A percentile compares a stretch with the other conserved stretches of the same genome.
phyloP scores from a whole-genome alignment of 441 rosid genomes.

The Jatropha multifida region DNA sequence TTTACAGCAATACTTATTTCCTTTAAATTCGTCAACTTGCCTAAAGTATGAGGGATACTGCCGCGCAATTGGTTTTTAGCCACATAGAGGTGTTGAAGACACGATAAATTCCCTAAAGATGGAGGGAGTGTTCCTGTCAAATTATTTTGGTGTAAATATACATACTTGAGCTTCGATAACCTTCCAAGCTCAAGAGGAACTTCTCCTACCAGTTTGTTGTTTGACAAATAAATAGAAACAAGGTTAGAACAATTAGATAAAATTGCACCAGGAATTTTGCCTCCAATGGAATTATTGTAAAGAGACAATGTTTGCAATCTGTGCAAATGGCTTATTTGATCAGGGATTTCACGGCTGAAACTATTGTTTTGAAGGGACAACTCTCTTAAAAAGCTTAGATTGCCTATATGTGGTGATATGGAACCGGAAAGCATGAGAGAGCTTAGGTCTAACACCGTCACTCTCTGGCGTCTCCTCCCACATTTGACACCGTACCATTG shows the following conservation, averaged over 20 bases:
- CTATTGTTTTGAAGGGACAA: neutral
- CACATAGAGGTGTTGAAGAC: neutral
- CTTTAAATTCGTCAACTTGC: neutral
- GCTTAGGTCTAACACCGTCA: neutral
- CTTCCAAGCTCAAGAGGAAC: constrained; percentile 3
- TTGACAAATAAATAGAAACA: neutral
- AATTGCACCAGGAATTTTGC: neutral
- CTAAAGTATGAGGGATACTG: neutral
- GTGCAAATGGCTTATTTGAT: neutral
- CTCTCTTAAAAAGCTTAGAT: neutral
- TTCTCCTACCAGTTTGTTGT: neutral
- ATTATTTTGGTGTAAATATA: neutral
- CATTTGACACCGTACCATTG: neutral
- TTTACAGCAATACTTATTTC: neutral
- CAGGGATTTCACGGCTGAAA: neutral
- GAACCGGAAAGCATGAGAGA: neutral
- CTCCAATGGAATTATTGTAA: neutral
- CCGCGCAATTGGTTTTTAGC: neutral
- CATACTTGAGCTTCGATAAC: neutral
- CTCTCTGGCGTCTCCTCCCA: neutral
- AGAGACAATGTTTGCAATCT: neutral
- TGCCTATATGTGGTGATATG: neutral
- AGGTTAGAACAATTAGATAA: neutral
- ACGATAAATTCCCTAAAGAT: neutral
- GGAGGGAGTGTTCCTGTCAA: neutral